phyloP scores from a whole-genome alignment of 1,139 yeast genomes.

The Ashbya aceris region DNA sequence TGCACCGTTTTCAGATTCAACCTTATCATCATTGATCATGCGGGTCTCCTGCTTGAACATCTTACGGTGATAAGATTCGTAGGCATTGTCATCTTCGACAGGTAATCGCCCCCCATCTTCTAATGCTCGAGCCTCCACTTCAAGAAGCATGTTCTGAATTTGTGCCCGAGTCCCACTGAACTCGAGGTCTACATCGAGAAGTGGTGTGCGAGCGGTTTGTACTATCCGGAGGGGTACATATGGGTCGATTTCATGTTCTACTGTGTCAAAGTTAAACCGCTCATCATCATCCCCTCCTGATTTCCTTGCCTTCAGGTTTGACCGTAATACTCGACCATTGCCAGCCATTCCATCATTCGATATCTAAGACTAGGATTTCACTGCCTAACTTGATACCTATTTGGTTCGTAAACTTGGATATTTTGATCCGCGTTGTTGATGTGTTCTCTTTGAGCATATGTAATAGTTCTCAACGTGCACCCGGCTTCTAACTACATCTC shows the following conservation, averaged over 20 bases:
- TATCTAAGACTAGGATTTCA: no score
- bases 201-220: background rate
- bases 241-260: constrained; percentile 21
- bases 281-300: constrained; percentile 11
- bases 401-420: no score
- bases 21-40: constrained; percentile 51
- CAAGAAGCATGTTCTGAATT: constrained; percentile 18
- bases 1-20: constrained; percentile 41
- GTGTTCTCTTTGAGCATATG: no score
- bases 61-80: constrained; percentile 43
- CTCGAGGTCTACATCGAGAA: no score
- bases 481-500: no score
- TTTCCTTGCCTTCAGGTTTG: background rate
- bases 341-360: background rate
- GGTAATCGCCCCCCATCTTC: background rate
- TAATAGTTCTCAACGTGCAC: no score
- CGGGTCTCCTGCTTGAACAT: constrained; percentile 62
- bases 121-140: constrained; percentile 9
- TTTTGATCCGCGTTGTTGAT: no score
- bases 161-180: no score
- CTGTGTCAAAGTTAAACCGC: constrained; percentile 23
- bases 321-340: background rate
- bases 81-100: constrained; percentile 34
- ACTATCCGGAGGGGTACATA: constrained; percentile 9
- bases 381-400: no score